phyloP scores from a whole-genome alignment of 768 basidiomycete genomes.

The Nidula microcarpa region DNA sequence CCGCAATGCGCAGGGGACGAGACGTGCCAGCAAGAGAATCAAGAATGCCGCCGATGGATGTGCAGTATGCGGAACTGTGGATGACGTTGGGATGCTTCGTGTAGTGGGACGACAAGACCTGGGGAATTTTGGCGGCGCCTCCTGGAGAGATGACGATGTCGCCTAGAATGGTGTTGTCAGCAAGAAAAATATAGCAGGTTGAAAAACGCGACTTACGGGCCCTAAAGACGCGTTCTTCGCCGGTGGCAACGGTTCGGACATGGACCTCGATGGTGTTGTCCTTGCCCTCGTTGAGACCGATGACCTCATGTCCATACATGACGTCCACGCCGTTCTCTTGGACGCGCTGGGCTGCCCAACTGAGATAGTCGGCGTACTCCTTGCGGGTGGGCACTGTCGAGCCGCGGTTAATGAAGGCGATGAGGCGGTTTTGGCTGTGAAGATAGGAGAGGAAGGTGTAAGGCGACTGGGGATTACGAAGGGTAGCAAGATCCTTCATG shows the following conservation, averaged over 20 bases:
- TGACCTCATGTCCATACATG: constrained; percentile 43
- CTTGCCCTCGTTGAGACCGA: constrained; percentile 27
- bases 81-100: constrained; percentile 30
- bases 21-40: constrained; percentile 14
- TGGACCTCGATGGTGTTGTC: constrained; percentile 34
- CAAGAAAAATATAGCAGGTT: neutral
- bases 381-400: constrained; percentile 48
- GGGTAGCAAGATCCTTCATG: constrained; percentile 51
- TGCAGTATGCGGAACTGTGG: constrained; percentile 41
- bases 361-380: constrained; percentile 52
- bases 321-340: constrained; percentile 38
- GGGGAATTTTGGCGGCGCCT: constrained; percentile 41
- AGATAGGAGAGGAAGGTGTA: constrained; percentile 53
- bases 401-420: constrained; percentile 51
- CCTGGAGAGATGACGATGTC: constrained; percentile 52
- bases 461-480: constrained; percentile 46
- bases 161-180: constrained; percentile 16
- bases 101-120: constrained; percentile 21
- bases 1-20: constrained; percentile 34
- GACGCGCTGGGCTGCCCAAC: constrained; percentile 46
- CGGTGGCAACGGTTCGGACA: constrained; percentile 29
- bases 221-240: constrained; percentile 25
- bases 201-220: constrained; percentile 29
- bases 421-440: constrained; percentile 43
- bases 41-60: constrained; percentile 32